Evolutionary conservation across 2,329 filamentous ascomycete genomes (phyloP), one percentile per base, ranked within the genome.

Genomic region (Monosporascus sp.): DNA sequence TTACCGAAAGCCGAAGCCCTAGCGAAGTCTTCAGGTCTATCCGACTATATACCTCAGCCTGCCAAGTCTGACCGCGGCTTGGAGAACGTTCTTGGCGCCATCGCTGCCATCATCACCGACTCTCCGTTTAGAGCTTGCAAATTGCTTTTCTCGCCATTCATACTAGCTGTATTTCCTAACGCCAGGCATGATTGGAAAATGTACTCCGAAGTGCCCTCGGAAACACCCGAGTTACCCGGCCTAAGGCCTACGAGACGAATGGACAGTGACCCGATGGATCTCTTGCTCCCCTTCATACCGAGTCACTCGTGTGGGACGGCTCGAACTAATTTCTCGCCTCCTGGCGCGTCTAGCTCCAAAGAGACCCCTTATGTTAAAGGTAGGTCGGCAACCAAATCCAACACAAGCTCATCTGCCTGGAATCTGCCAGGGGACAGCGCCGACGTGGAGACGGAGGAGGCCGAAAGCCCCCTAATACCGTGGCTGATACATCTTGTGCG

Each of bases 91-190:
- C 73, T 97, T 7, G 86, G 91, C 57, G 89, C 92, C 0, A 82
- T 96, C 49, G 80, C 85, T 20, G 80, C 85, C 46, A 87, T 97
- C 48, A 81, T 96, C 49, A 81, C 85, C 56, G 84, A 89, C 62
- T 97, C 93, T 1, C 87, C 86, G 60, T 89, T 87, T 69, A 83
- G 91, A 51, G 86, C 89, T 9, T 86, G 86, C 58, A 82, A 89
- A 62, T 79, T 89, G 48, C 71, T 87, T 44, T 86, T 81, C 55
- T 87, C 87, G 1, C 86, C 86, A 2, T 79, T 84, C 0, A 82
- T 91, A 41, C 72, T 89, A 52, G 82, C 86, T 20, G 80, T 89
- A 11, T 88, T 91, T 56, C 86, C 86, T 2, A 76, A 78, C 44
- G 70, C 80, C 40, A 79, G 81, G 44, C 80, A 82, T 51, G 71